phyloP scores from a whole-genome alignment of 257 asterid genomes.

The Fraxinus anomala region DNA sequence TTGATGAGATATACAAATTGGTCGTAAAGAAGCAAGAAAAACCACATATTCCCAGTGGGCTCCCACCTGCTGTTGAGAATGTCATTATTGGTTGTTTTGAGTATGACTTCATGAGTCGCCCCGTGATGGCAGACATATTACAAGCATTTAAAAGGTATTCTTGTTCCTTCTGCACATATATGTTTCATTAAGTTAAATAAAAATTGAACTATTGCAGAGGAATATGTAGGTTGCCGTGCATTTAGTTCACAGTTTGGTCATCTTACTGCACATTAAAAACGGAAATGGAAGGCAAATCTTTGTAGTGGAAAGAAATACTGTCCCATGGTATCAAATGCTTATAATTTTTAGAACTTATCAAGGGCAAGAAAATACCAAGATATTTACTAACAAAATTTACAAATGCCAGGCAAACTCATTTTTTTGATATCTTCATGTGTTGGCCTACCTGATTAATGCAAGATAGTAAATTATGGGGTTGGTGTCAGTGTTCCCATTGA shows the following conservation, averaged over 20 bases:
- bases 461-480: neutral
- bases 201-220: neutral
- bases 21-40: slow-evolving; percentile 76
- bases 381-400: neutral
- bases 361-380: neutral
- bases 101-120: slow-evolving; percentile 82
- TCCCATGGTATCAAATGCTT: neutral
- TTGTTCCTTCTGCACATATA: neutral
- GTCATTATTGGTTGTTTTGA: slow-evolving; percentile 83
- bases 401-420: neutral
- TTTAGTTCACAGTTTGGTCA: neutral
- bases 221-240: neutral
- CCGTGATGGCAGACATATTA: slow-evolving; percentile 75
- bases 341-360: neutral
- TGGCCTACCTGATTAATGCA: neutral
- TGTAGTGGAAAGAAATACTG: neutral
- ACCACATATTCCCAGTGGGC: slow-evolving; percentile 75
- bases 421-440: neutral
- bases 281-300: neutral
- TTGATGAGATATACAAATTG: slow-evolving; percentile 59
- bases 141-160: slow-evolving; percentile 76
- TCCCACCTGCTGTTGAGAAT: slow-evolving; percentile 80
- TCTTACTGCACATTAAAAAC: neutral
- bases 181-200: neutral
- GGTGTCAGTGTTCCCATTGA: neutral